Conservation (phyloP, 2,329 filamentous ascomycete species). For the Cryphonectria naterciae region DNA sequence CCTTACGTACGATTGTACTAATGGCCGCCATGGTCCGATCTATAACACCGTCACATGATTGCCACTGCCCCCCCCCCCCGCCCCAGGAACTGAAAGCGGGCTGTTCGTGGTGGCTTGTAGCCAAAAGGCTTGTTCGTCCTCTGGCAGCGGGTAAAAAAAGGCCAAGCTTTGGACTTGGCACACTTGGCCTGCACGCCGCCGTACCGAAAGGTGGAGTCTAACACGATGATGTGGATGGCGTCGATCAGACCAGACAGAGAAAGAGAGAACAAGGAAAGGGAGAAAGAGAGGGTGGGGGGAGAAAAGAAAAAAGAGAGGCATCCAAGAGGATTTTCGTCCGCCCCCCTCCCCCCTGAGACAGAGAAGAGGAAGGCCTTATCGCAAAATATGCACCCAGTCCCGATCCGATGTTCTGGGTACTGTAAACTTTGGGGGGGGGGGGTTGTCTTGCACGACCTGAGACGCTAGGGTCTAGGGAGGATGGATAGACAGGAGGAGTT, state of each 20-base stretch:
- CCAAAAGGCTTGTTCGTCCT: neutral
- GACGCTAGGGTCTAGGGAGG: neutral
- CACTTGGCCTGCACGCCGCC: neutral
- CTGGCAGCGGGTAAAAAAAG: neutral
- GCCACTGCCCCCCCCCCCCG: neutral
- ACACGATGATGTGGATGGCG: neutral
- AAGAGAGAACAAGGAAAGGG: neutral
- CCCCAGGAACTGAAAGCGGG: neutral
- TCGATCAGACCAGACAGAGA: neutral
- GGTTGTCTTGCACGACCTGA: neutral
- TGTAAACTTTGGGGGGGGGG: neutral
- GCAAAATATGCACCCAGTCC: neutral
- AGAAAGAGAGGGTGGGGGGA: neutral
- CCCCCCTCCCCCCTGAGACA: neutral
- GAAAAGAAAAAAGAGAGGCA: neutral
- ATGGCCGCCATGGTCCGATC: too few relatives aligned
- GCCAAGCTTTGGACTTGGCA: conserved; percentile 6
- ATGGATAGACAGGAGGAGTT: neutral
- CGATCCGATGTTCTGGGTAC: neutral
- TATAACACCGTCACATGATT: neutral
- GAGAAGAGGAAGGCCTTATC: neutral
- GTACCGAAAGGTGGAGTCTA: neutral
- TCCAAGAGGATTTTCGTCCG: neutral
- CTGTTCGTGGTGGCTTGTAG: neutral
- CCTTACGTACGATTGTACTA: neutral